Evolutionary conservation across 1,284 basidiomycete genomes (phyloP).

Genomic region (Cutaneotrichosporon dermatis): DNA sequence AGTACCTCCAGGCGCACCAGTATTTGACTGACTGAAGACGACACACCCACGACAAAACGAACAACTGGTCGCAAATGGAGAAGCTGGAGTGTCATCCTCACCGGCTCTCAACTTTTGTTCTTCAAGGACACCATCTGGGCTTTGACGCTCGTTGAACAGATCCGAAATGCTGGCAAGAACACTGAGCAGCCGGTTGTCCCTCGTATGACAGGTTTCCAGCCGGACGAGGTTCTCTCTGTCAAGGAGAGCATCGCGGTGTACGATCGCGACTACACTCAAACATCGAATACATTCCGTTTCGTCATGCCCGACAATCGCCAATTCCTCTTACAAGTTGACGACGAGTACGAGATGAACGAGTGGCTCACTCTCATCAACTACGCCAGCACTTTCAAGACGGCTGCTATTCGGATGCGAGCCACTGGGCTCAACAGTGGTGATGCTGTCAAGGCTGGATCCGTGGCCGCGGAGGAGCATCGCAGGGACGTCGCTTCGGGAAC

Average conservation of each 20-base stretch:
- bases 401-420: conserved; percentile 77
- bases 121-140: conserved; percentile 80
- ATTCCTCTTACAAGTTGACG: conserved; percentile 70
- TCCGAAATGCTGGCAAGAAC: conserved; percentile 33
- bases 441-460: conserved; percentile 70
- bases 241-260: conserved; percentile 72
- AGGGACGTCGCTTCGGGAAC: conserved; percentile 26
- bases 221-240: conserved; percentile 81
- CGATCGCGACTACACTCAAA: conserved; percentile 72
- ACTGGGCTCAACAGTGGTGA: conserved; percentile 64
- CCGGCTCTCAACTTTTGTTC: conserved; percentile 84
- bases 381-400: conserved; percentile 82
- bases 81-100: conserved; percentile 77
- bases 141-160: conserved; percentile 57
- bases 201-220: conserved; percentile 63
- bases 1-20: too few relatives aligned
- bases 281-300: conserved; percentile 72
- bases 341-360: conserved; percentile 74
- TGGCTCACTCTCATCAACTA: conserved; percentile 96
- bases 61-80: conserved; percentile 79
- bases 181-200: conserved; percentile 48
- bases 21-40: conserved; percentile 58
- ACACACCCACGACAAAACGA: conserved; percentile 68
- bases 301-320: conserved; percentile 66
- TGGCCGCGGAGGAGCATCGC: conserved; percentile 70